Base-by-base conservation (phyloP, 495 filamentous ascomycete genomes). In the Penicillium egyptiacum region DNA sequence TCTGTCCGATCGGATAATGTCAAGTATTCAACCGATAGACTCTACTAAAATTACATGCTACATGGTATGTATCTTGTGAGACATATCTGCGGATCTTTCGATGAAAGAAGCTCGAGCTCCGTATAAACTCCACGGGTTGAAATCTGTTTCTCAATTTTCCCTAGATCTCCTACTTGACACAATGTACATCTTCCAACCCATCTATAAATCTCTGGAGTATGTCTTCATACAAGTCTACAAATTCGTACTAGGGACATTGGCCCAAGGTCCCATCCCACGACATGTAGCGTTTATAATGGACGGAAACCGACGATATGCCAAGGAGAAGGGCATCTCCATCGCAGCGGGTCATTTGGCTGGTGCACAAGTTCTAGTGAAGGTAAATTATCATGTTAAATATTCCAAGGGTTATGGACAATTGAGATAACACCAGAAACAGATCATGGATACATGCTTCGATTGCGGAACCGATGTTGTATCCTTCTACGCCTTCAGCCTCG, bases 241-340 rank as follows among this genome's bases (percentile, higher is more conserved):
- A 14, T n/a, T 28, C 23, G n/a, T 26, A 8, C 7, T 28, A 12
- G 25, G 30, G 4, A 46, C 23, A 3, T 28, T 46, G 5, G 12
- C 12, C 5, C 88, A 92, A 70, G 90, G 91, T 5, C 86, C 89
- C 1, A 83, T 95, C 31, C 90, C 90, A 4, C 80, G 83, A 53
- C 91, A 95, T 81, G 81, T 95, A 35, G 90, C 90, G 19, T 94
- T 94, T 62, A 88, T 92, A 55, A 93, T 94, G 91, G 90, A 95
- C 69, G 91, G 91, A 37, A 95, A 95, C 70, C 76, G 90, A 50
- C 83, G 91, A 25, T 94, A 88, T 70, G 90, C 90, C 1, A 55
- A 35, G 23, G 11, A 30, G n/a, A 30, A 46, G 9, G 19, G 5
- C 14, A 30, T 35, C 17, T 35, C 11, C 7, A 11, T 50, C 2